Base-by-base conservation (phyloP, 805 yeast species). In the Candida odintsovae region DNA sequence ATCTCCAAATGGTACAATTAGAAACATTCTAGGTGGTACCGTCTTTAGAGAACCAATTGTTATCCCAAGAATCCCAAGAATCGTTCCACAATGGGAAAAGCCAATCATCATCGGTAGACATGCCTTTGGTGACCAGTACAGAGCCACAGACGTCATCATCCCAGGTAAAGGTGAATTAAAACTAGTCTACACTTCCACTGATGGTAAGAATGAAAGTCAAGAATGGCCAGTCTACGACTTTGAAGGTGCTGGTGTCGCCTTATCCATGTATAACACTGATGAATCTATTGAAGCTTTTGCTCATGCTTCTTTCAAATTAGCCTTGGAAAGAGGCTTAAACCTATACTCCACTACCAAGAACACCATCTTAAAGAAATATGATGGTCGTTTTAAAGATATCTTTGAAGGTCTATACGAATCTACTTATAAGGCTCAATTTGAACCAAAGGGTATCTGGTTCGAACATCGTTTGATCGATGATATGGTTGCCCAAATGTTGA, bases 401-500 rank as follows among this genome's bases (percentile, higher is more conserved):
- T 92, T 92, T 75, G 90, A 89, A 72, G 77, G 70, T 38, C 70
- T 92, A 57, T 92, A 84, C 68, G 95, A 78, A 44, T 55, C 69
- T 41, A 78, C 78, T 56, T 90, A 86, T 74, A 80, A 82, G 67
- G 52, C 67, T 23, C 69, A 80, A 61, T 90, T 90, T 68, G 96
- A 89, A 65, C 73, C 72, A 47, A 67, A 69, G 39, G 94, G 90
- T n/a, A 86, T 90, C 66, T 90, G 95, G 95, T 90, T 86, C 69
- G 97, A 92, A 72, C 98, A 92, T 72, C 82, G 98, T 60, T 75
- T 92, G 57, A 92, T 92, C 57, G 98, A 92, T 69, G 98, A 92
- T 66, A 92, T 92, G 98, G 98, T 92, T 43, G 98, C 98, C 20
- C 97, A 92, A 74, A 90, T 92, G 97, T 73, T 92, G 66, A 92